These are phyloP conservation scores for Mediolabrus comicus DNA, from an alignment of 108 stramenopile genomes.

Conservation along the genomic window DNA sequence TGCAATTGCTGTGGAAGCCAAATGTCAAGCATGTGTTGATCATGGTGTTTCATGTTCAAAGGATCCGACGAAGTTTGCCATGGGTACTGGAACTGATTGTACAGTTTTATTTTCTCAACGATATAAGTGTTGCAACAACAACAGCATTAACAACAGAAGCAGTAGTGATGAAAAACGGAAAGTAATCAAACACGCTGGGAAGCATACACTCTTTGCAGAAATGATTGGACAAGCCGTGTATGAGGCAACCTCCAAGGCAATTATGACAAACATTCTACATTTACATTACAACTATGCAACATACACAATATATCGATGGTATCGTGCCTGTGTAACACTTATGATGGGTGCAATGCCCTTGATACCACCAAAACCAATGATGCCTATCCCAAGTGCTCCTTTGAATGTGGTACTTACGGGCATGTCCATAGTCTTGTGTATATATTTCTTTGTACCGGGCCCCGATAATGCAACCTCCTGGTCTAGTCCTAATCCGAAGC, in stretches of 20 bases:
- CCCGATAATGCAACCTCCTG: constrained; percentile 4
- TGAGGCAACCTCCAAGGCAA: constrained; percentile 60
- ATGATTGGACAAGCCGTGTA: constrained; percentile 54
- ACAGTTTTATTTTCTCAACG: constrained; percentile 17
- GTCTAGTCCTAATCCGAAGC: too few species aligned
- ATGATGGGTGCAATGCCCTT: constrained; percentile 20
- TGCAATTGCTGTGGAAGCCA: constrained; percentile 54
- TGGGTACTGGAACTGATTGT: constrained; percentile 55
- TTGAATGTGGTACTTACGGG: constrained; percentile 8
- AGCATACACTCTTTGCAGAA: constrained; percentile 48
- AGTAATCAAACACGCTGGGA: constrained; percentile 40
- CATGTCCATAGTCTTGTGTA: not conserved
- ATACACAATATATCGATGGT: constrained; percentile 13
- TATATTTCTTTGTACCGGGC: not conserved
- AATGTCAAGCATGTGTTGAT: constrained; percentile 34
- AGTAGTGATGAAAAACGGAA: not conserved
- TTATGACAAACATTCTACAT: constrained; percentile 46
- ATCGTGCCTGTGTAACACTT: constrained; percentile 44
- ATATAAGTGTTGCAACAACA: not conserved
- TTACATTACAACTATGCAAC: constrained; percentile 11
- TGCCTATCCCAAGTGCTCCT: constrained; percentile 35
- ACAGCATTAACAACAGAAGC: not conserved
- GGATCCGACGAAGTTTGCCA: constrained; percentile 10
- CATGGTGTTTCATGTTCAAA: constrained; percentile 39
- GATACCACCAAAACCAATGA: constrained; percentile 34